phyloP scores from a whole-genome alignment of 1,284 basidiomycete genomes.

The Ganoderma lucidum region DNA sequence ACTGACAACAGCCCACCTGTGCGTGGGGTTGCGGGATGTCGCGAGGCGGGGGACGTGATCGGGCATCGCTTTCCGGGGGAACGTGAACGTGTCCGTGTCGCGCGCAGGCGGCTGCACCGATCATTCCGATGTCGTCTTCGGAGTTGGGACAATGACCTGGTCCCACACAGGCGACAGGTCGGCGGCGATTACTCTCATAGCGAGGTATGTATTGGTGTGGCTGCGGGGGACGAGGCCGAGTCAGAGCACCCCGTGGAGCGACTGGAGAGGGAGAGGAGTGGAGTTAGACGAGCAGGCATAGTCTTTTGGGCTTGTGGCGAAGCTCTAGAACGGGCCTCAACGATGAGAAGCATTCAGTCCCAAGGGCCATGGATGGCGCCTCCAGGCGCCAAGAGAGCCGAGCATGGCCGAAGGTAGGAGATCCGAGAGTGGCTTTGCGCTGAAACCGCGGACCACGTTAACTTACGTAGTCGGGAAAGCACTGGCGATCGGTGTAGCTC shows the following conservation, averaged over 20 bases:
- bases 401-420: not conserved
- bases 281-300: not conserved
- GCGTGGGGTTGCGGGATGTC: not conserved
- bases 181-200: not conserved
- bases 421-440: not conserved
- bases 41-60: not conserved
- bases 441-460: not conserved
- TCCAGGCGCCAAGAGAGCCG: not conserved
- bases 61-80: not conserved
- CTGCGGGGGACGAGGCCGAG: not conserved
- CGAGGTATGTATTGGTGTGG: not conserved
- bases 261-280: not conserved
- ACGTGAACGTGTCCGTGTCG: not conserved
- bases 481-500: not conserved
- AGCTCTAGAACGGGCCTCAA: not conserved
- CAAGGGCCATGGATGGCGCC: not conserved
- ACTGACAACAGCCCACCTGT: not conserved
- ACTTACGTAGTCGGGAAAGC: not conserved
- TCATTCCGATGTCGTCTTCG: not conserved
- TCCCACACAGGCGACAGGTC: not conserved
- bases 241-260: not conserved
- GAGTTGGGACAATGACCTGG: not conserved
- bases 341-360: not conserved
- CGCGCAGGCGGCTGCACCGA: not conserved
- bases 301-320: not conserved